Base-by-base conservation (phyloP, 371 early-diverging fungal genomes). In the Parasitella parasitica region DNA sequence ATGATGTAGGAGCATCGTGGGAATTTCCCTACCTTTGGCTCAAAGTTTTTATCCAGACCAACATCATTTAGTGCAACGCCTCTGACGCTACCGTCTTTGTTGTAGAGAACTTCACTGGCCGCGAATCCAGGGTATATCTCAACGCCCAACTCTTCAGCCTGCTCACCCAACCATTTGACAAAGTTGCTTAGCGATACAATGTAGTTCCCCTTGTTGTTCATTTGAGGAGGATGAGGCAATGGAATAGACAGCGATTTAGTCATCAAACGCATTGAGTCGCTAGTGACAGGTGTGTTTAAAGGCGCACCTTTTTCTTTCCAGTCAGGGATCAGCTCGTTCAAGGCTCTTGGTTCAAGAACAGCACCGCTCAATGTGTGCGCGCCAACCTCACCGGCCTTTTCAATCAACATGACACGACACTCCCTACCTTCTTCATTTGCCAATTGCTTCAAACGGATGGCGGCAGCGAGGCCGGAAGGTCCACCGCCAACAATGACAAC, bases 401-500 rank as follows among this genome's bases (percentile, higher is more conserved):
- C 99, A 13, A 98, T 77, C 0, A 98, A 75, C 59, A 98, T 87
- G 15, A 98, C 97, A 37, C 93, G 88, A 41, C 94, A 65, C 53
- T 97, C 97, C 71, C 89, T 90, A 56, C 88, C 93, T 56, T 91
- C 86, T 39, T 86, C 90, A 32, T 84, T 85, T 32, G 97, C 97
- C 24, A 90, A 84, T 80, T 98, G 97, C 78, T 92, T 93, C 39
- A 97, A 61, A 34, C 91, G 87, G 76, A 98, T 98, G 24, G 97
- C 97, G 20, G 99, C 99, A 20, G 94, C 80, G 41, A 98, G 77
- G 27, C 98, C 98, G 22, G 97, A 86, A 18, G 99, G 99, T 0
- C 99, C 99, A 57, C 88, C 98, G 35, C 99, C 99, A 26, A 98
- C 92, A 64, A 98, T 97, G 30, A 94, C 91, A 1, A 98, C 95